Evolutionary conservation across 208 protist species (phyloP).

Genomic region (Borovskyia barvae): DNA sequence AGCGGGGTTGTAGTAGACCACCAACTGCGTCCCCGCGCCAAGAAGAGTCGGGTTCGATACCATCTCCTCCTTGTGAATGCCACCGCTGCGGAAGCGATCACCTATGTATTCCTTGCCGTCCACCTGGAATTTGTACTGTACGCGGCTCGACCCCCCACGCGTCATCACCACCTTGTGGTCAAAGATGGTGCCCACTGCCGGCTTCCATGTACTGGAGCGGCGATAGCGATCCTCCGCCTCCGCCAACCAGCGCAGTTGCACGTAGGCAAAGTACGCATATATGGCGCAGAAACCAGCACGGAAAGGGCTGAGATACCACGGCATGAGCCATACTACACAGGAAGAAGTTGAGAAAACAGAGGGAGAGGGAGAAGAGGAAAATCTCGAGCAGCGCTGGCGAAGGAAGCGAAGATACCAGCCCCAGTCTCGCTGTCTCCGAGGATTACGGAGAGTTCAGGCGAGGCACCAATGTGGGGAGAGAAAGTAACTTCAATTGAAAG

Average conservation of each 20-base stretch:
- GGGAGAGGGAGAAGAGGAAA: background rate
- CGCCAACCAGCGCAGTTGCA: conserved; percentile 65
- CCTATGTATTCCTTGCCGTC: conserved; percentile 73
- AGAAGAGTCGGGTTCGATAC: conserved; percentile 77
- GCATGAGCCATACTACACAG: no score
- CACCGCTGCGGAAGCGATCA: conserved; percentile 83
- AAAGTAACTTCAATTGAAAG: no score
- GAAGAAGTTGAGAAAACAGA: background rate
- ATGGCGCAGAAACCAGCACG: conserved; percentile 66
- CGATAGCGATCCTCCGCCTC: conserved; percentile 84
- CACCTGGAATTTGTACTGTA: conserved; percentile 83
- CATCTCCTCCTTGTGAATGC: conserved; percentile 85
- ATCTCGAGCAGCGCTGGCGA: no score
- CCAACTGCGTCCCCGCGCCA: conserved; percentile 82
- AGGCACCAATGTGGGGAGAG: no score
- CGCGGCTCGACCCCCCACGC: conserved; percentile 73
- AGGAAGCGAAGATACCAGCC: no score
- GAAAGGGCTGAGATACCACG: conserved; percentile 86
- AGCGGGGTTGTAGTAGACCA: conserved; percentile 88
- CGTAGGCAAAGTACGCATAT: conserved; percentile 73
- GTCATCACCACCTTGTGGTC: conserved; percentile 89
- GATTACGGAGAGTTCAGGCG: no score
- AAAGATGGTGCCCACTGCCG: conserved; percentile 81
- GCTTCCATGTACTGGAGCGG: conserved; percentile 81
- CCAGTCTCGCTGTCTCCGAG: no score